Evolutionary conservation across 345 rosid species (phyloP).

Genomic region (Punica granatum): DNA sequence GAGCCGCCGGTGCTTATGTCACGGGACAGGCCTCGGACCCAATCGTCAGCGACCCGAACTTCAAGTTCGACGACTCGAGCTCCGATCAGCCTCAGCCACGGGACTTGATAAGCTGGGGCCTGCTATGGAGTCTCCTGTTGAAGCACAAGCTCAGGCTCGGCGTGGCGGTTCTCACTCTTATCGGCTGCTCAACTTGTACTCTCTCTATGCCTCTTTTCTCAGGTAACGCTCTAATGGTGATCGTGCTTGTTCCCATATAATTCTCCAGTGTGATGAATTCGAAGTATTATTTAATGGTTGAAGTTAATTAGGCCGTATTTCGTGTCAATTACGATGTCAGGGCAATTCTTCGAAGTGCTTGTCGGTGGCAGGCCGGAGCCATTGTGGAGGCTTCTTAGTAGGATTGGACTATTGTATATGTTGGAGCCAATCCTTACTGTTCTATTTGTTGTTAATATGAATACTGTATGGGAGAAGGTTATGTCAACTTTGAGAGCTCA

Average conservation of each 20-base stretch:
- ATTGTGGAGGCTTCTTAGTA: slow-evolving; percentile 62
- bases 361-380: slow-evolving; percentile 75
- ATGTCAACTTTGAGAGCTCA: slow-evolving; percentile 79
- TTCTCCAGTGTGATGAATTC: neutral
- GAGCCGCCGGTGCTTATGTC: slow-evolving; percentile 48
- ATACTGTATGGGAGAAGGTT: slow-evolving; percentile 72
- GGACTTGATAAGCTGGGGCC: slow-evolving; percentile 51
- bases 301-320: neutral
- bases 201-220: slow-evolving; percentile 90
- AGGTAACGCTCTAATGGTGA: slow-evolving; percentile 40
- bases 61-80: slow-evolving; percentile 25
- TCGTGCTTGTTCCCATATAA: neutral
- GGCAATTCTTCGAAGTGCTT: slow-evolving; percentile 79
- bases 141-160: slow-evolving; percentile 54
- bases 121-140: slow-evolving; percentile 51
- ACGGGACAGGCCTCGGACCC: slow-evolving; percentile 76
- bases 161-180: slow-evolving; percentile 40
- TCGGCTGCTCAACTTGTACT: slow-evolving; percentile 71
- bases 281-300: neutral
- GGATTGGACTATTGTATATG: slow-evolving; percentile 57
- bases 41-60: slow-evolving; percentile 45
- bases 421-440: slow-evolving; percentile 84
- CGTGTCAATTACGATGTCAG: slow-evolving; percentile 21
- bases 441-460: slow-evolving; percentile 67
- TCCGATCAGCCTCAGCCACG: slow-evolving; percentile 25